Percentiles rank a stretch among this genome's conserved stretches.
phyloP scores from a whole-genome alignment of 306 rosid genomes.

The Sechiopsis laciniata region DNA sequence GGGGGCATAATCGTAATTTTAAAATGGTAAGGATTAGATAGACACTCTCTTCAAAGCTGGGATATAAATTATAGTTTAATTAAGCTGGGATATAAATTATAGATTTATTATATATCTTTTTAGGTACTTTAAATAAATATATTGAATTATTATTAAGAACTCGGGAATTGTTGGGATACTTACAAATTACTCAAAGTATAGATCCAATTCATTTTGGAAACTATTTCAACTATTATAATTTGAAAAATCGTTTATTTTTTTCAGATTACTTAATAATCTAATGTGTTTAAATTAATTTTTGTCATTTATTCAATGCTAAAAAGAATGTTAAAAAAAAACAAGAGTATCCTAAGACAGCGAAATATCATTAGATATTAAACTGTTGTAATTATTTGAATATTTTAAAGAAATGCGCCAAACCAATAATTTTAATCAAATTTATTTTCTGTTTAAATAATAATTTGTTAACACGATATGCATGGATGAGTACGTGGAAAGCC shows the following conservation, averaged over 20 bases:
- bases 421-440: too few relatives aligned
- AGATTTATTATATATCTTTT: too few relatives aligned
- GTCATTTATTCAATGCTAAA: neutral
- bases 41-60: too few relatives aligned
- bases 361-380: conserved; percentile 10
- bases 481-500: conserved; percentile 16
- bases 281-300: conserved; percentile 2
- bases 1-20: neutral
- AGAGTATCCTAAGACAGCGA: neutral
- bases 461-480: neutral
- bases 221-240: neutral
- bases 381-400: conserved; percentile 1
- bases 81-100: too few relatives aligned
- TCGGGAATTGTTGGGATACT: neutral
- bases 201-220: neutral
- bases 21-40: too few relatives aligned
- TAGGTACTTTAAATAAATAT: too few relatives aligned
- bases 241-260: too few relatives aligned
- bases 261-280: neutral
- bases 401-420: neutral
- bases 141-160: neutral
- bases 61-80: too few relatives aligned
- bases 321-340: neutral
- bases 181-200: neutral
- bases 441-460: neutral